Percentiles rank a stretch among this genome's conserved stretches.
Conservation (phyloP, 345 rosid species). For the Eucalyptus polybractea region DNA sequence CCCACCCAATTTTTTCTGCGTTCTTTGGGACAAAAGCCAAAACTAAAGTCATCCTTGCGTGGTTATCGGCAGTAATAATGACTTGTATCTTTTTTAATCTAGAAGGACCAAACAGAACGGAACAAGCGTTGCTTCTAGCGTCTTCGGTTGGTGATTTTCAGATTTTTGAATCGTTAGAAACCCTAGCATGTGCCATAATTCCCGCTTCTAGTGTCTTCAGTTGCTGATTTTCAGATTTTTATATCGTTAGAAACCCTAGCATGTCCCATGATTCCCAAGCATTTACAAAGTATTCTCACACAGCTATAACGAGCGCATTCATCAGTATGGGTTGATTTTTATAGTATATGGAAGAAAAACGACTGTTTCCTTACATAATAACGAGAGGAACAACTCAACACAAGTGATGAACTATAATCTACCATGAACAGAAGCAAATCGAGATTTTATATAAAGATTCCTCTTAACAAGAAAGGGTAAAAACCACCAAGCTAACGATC, state of each 20-base stretch:
- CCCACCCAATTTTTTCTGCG: no score
- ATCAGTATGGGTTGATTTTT: neutral
- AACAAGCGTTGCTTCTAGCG: neutral
- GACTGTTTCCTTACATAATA: neutral
- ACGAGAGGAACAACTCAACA: neutral
- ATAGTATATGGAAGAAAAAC: neutral
- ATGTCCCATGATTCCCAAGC: neutral
- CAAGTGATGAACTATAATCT: neutral
- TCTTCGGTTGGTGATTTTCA: neutral
- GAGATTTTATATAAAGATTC: neutral
- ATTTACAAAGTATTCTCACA: neutral
- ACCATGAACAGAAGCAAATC: neutral
- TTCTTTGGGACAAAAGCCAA: no score
- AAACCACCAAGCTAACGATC: neutral
- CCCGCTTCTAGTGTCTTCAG: no score
- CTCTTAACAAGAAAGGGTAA: neutral
- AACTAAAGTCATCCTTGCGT: no score
- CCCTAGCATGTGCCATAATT: neutral
- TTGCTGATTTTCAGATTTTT: no score
- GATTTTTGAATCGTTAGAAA: neutral
- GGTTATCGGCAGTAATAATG: no score
- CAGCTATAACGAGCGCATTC: neutral
- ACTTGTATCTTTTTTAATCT: no score
- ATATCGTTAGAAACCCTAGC: no score
- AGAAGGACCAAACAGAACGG: no score